Evolutionary conservation across 257 asterid species (phyloP).

Genomic region (Nicotiana undulata): DNA sequence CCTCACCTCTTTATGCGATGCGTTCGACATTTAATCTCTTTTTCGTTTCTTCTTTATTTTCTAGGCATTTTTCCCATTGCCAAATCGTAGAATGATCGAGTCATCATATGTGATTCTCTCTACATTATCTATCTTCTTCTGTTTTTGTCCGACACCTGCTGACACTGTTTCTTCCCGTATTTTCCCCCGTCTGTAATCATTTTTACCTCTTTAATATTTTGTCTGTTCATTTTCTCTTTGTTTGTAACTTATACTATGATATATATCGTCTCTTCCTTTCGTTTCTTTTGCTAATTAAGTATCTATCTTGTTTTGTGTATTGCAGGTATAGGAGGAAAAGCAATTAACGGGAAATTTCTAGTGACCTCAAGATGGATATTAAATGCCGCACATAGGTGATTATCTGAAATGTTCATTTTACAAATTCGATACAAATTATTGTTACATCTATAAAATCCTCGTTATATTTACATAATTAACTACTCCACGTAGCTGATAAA

Average conservation of each 20-base stretch:
- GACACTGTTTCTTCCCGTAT: background rate
- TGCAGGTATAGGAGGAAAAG: conserved; percentile 11
- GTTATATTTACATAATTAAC: background rate
- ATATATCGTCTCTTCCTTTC: background rate
- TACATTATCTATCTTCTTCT: background rate
- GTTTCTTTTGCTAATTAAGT: background rate
- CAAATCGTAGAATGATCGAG: background rate
- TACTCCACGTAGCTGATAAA: background rate
- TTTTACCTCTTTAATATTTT: background rate
- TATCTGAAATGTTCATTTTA: background rate
- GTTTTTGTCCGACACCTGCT: background rate
- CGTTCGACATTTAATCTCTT: background rate
- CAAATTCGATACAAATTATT: background rate
- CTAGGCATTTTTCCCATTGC: background rate
- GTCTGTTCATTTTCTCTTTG: background rate
- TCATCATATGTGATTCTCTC: background rate
- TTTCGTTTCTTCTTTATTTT: background rate
- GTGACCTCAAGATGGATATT: background rate
- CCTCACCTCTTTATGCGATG: background rate
- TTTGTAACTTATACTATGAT: background rate
- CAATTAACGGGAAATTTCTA: background rate
- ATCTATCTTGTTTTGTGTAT: background rate
- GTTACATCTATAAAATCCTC: too few species aligned
- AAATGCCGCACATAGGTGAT: background rate
- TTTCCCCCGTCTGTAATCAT: background rate